These are phyloP conservation scores for Ophiostoma novo-ulmi DNA, from an alignment of 2,329 filamentous ascomycete genomes.

Conservation along the genomic window DNA sequence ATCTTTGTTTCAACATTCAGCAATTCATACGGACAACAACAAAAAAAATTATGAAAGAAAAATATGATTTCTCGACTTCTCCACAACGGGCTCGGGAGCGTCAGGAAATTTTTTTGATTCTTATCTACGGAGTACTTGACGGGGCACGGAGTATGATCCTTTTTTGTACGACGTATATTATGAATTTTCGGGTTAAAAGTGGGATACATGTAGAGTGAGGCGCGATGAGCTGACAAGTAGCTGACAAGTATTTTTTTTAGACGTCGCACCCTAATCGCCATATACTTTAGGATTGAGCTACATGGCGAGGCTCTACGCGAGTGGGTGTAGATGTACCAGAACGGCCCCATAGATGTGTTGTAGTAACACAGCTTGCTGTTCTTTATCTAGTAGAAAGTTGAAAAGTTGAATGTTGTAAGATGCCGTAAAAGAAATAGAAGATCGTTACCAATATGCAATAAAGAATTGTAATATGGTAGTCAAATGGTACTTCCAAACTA, in stretches of 20 bases:
- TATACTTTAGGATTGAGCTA: neutral
- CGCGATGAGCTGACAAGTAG: neutral
- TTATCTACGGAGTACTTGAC: neutral
- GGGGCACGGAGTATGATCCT: neutral
- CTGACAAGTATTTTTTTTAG: neutral
- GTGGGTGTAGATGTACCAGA: neutral
- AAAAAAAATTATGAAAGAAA: neutral
- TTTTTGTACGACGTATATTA: neutral
- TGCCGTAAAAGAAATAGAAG: neutral
- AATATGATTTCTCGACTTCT: neutral
- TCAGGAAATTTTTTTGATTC: neutral
- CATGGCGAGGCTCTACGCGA: conserved; percentile 1
- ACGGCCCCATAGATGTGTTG: neutral
- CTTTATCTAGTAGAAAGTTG: neutral
- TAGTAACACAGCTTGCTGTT: neutral
- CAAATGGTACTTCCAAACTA: neutral
- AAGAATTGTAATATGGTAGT: neutral
- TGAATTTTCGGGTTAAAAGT: neutral
- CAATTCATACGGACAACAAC: neutral
- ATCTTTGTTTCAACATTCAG: neutral
- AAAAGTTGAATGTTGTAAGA: neutral
- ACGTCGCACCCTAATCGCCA: neutral
- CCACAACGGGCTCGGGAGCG: conserved; percentile 10
- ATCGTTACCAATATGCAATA: neutral
- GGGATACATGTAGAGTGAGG: neutral